Base-by-base conservation (phyloP, 2,329 filamentous ascomycete species). In the Stachybotrys elegans region DNA sequence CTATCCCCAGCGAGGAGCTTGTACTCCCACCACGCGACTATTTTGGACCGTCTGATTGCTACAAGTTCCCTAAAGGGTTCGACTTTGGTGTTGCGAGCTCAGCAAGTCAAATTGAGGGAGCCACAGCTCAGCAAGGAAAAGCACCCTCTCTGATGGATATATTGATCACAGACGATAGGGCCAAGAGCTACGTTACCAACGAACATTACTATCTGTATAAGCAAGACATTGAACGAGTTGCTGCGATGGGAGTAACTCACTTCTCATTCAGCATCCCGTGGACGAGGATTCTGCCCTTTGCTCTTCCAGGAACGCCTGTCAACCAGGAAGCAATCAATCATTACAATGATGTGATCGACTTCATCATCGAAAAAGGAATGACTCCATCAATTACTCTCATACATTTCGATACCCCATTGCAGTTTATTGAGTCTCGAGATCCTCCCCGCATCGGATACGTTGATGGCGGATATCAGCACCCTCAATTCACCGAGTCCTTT, bases 131-230 rank as follows among this genome's bases (percentile, higher is more conserved):
- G 2, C 68, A 73, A 41, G 71, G 71, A 7, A 63, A 69, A 40
- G 57, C 65, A 0, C 71, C 70, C 0, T 62, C 63, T 4, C 53
- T 70, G n/a, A 59, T 68, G 57, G 71, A 75, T 40, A 62, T 71
- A 49, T 61, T 67, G 4, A 50, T 59, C 3, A 45, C 40, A 5
- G 51, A 56, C 22, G 50, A 51, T 5, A 40, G 54, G 2, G 42
- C 48, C 4, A 63, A 66, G 35, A 46, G 57, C 22, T 63, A 67
- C 43, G 59, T 65, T 27, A 69, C 69, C 3, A 74, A 70, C 34
- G 72, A 75, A 57, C 68, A 76, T 44, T 78, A 78, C 53, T 78
- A 75, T 47, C 57, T 75, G 7, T 79, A 78, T 51, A 78, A 77
- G 55, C 75, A 78, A 57, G 72, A 78, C 34, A 76, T 79, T 35